Evolutionary conservation across 202 grass and related monocot genomes (phyloP).

Genomic region (Setaria italica): DNA sequence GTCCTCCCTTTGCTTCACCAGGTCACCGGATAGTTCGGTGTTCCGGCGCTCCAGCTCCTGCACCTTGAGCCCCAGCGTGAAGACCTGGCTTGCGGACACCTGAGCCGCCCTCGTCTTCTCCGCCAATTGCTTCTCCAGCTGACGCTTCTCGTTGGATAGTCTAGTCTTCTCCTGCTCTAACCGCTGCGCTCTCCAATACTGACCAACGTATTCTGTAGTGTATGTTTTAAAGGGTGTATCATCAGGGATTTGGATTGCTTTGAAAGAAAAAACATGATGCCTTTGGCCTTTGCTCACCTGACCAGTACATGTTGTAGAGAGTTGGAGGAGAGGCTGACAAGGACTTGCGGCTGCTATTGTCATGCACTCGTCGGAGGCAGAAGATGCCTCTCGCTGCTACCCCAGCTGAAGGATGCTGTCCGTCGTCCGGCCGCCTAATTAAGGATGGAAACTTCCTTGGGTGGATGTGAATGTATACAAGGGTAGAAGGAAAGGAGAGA

Average conservation of each 20-base stretch:
- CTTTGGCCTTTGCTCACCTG: not conserved
- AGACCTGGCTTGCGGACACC: not conserved
- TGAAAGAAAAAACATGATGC: not conserved
- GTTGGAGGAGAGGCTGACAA: not conserved
- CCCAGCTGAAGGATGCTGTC: not conserved
- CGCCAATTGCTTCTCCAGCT: not conserved
- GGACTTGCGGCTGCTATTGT: not conserved
- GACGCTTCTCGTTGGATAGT: not conserved
- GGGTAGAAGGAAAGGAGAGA: not conserved
- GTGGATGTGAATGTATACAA: slow-evolving; percentile 7
- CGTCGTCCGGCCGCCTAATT: not conserved
- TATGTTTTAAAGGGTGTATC: not conserved
- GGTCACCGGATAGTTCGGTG: not conserved
- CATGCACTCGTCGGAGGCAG: not conserved
- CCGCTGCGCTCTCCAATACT: not conserved
- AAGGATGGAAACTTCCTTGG: not conserved
- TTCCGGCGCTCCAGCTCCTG: not conserved
- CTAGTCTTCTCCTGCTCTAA: not conserved
- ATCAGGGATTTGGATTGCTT: not conserved
- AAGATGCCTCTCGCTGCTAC: not conserved
- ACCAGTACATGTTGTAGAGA: slow-evolving; percentile 12
- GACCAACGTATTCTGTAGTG: not conserved
- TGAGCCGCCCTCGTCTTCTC: not conserved
- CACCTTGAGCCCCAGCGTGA: not conserved
- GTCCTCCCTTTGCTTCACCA: not conserved